phyloP scores from a whole-genome alignment of 768 basidiomycete genomes.

The Tulasnella calospora region DNA sequence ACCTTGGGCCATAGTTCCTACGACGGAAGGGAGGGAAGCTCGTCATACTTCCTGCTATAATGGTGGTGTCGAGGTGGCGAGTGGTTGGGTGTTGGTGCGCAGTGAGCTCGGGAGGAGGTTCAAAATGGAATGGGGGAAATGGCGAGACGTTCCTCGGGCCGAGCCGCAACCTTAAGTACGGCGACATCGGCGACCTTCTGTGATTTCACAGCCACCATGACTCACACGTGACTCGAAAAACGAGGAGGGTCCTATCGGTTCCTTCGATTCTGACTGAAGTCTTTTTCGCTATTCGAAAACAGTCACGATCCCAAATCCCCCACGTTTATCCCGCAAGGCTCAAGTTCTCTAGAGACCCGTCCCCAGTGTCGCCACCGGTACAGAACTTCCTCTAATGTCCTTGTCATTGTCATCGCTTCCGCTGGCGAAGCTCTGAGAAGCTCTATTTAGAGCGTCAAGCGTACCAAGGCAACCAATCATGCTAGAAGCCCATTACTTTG shows the following conservation, averaged over 20 bases:
- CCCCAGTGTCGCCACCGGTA: neutral
- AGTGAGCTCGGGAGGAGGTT: neutral
- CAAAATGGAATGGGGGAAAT: conserved; percentile 4
- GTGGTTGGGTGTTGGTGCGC: neutral
- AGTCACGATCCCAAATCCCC: neutral
- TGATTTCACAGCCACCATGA: conserved; percentile 9
- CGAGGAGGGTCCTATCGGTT: neutral
- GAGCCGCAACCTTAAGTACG: conserved; percentile 9
- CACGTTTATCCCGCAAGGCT: neutral
- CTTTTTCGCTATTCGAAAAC: neutral
- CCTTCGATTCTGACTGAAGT: neutral
- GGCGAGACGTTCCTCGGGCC: neutral
- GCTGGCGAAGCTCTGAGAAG: no score
- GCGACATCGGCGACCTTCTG: conserved; percentile 7
- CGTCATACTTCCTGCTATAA: neutral
- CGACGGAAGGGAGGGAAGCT: conserved; percentile 11
- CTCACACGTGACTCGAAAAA: conserved; percentile 12
- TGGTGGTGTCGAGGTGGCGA: neutral
- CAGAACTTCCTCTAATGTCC: neutral
- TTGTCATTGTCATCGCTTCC: neutral
- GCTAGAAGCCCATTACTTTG: no score
- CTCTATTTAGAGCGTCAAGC: no score
- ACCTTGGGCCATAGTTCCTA: conserved; percentile 24
- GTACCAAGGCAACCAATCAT: no score
- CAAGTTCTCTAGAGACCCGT: neutral